Evolutionary conservation across 225 moss, liverwort and hornwort species (phyloP).

Genomic region (Sphagnum tenellum): DNA sequence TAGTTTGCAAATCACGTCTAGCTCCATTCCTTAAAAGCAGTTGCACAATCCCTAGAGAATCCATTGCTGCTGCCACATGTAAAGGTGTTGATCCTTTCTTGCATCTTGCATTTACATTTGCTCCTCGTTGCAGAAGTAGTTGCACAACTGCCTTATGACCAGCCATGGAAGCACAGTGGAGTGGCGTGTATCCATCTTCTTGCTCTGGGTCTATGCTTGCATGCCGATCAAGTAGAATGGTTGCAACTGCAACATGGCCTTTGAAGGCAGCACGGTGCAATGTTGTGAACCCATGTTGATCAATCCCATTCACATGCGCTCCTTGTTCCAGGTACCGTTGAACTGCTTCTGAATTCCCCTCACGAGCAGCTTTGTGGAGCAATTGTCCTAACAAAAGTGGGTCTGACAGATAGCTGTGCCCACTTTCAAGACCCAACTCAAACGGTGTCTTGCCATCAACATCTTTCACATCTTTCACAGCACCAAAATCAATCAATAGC

Average conservation of each 20-base stretch:
- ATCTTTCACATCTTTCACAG: constrained; percentile 41
- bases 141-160: constrained; percentile 65
- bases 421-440: constrained; percentile 61
- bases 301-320: constrained; percentile 50
- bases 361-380: constrained; percentile 58
- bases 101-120: constrained; percentile 52
- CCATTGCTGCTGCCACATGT: constrained; percentile 51
- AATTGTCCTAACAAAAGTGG: constrained; percentile 50
- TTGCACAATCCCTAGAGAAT: constrained; percentile 41
- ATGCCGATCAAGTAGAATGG: constrained; percentile 45
- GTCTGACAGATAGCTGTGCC: constrained; percentile 40
- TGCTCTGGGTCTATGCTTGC: constrained; percentile 44
- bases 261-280: constrained; percentile 85
- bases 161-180: constrained; percentile 74
- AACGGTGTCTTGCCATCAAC: constrained; percentile 53
- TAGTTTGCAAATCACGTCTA: constrained; percentile 19
- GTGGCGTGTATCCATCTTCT: constrained; percentile 64
- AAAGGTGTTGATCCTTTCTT: constrained; percentile 59
- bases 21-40: constrained; percentile 44
- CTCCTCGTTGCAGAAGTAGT: constrained; percentile 38
- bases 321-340: constrained; percentile 54
- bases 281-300: constrained; percentile 76
- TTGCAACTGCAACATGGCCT: constrained; percentile 46
- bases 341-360: constrained; percentile 48
- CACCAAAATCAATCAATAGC: constrained; percentile 75